Evolutionary conservation across 2,329 filamentous ascomycete genomes (phyloP), one percentile per base, ranked within the genome.

Genomic region (Ilyonectria sp.): DNA sequence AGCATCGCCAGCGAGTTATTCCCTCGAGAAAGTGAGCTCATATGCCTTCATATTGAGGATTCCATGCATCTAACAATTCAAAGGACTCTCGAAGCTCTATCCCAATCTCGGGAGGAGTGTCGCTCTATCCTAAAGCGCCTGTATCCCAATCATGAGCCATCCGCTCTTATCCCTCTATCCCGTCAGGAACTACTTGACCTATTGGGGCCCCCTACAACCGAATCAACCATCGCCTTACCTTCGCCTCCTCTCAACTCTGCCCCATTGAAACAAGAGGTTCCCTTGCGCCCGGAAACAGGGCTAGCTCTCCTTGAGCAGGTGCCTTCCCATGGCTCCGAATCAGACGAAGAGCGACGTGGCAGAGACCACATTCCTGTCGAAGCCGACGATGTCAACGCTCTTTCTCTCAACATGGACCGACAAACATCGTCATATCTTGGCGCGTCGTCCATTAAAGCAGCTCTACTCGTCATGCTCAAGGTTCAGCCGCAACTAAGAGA

Each of bases 1-100:
- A 95, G 81, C 93, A 94, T 70, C 87, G 92, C 17, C 92, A 93
- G 79, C 85, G 92, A 68, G 89, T 93, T 10, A 91, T 94, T 65
- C 93, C 93, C 1, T 95, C 93, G 9, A 88, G 92, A 80, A 94
- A 93, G 92, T 92, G 83, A 80, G 89, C 64, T 53, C 15, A 15
- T 49, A 40, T 35, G 33, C 50, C 65, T 1, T n/a, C 61, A 54
- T 15, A 75, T 77, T 62, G 11, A 33, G 29, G 23, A 19, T n/a
- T 19, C 35, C 19, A n/a, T 29, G 6, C 9, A 10, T 37, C 69
- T 75, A 55, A 75, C 62, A 15, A 19, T 46, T 43, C n/a, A 26
- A 54, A 87, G 84, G 74, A 89, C 88, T 6, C 84, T 90, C 50
- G 89, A 92, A 75, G 88, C 90, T 44, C 79, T 91, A 21, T 91